Conservation (phyloP, 768 basidiomycete genomes). For the Dioszegia hungarica region DNA sequence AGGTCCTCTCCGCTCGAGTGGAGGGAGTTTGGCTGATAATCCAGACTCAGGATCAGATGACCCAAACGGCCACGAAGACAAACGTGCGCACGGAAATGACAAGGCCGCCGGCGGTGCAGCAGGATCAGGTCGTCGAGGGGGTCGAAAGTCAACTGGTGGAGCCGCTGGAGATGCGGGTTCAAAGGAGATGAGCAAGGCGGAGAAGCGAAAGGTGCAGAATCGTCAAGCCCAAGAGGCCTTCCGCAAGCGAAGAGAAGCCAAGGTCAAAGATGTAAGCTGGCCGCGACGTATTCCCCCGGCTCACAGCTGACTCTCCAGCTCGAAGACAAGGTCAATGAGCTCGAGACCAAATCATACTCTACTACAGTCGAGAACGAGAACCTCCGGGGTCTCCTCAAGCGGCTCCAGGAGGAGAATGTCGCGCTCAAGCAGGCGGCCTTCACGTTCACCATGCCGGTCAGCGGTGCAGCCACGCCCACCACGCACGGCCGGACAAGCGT, state of each 20-base stretch:
- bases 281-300: neutral
- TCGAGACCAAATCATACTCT: slow-evolving; percentile 74
- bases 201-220: slow-evolving; percentile 93
- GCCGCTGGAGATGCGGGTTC: slow-evolving; percentile 11
- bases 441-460: slow-evolving; percentile 71
- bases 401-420: slow-evolving; percentile 82
- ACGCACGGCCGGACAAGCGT: neutral
- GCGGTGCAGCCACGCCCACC: slow-evolving; percentile 15
- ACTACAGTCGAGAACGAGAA: slow-evolving; percentile 78
- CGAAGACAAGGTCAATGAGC: slow-evolving; percentile 81
- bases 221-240: slow-evolving; percentile 95
- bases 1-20: neutral
- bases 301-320: slow-evolving; percentile 54
- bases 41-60: slow-evolving; percentile 30
- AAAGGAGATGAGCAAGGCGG: slow-evolving; percentile 35
- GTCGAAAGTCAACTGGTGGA: slow-evolving; percentile 29
- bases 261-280: slow-evolving; percentile 83
- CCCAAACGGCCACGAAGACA: slow-evolving; percentile 38
- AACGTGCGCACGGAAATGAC: slow-evolving; percentile 19
- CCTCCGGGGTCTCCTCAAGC: slow-evolving; percentile 72
- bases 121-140: slow-evolving; percentile 19
- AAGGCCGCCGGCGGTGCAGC: slow-evolving; percentile 8
- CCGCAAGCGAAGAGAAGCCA: slow-evolving; percentile 92
- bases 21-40: neutral
- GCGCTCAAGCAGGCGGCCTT: slow-evolving; percentile 74